Evolutionary conservation across 2,329 filamentous ascomycete genomes (phyloP).

Genomic region (Aureobasidium sp.): DNA sequence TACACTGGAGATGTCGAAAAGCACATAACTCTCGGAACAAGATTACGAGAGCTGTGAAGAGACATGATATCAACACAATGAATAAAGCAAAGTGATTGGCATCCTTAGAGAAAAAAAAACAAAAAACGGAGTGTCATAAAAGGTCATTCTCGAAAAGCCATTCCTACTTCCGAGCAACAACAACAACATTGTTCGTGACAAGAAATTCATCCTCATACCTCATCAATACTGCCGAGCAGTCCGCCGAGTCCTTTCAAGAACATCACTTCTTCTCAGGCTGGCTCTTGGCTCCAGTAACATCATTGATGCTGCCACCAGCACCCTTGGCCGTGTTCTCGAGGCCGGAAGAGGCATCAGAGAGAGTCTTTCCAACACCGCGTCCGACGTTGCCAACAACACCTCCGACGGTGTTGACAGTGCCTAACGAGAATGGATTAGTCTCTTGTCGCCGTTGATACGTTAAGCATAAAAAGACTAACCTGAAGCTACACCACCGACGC

Average conservation of each 20-base stretch:
- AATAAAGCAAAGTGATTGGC: no score
- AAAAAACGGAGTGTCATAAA: not conserved
- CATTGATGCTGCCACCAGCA: not conserved
- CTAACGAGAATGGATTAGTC: not conserved
- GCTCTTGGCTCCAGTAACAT: constrained; percentile 2
- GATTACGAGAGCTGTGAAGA: no score
- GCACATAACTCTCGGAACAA: no score
- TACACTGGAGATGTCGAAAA: not conserved
- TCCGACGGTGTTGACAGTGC: constrained; percentile 12
- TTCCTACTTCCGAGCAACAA: not conserved
- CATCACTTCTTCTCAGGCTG: not conserved
- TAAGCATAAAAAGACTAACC: not conserved
- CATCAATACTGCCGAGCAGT: not conserved
- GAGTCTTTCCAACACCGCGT: constrained; percentile 11
- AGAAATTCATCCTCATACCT: not conserved
- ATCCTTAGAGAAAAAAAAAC: not conserved
- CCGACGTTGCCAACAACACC: constrained; percentile 14
- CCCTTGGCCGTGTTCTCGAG: constrained; percentile 13
- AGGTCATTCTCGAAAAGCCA: not conserved
- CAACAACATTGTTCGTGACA: no score
- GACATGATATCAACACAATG: no score
- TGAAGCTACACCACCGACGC: constrained; percentile 3
- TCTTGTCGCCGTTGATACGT: not conserved
- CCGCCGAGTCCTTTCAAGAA: not conserved
- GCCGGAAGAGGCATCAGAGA: constrained; percentile 5